Conservation (phyloP, 768 basidiomycete species). For the Trametes meyenii region DNA sequence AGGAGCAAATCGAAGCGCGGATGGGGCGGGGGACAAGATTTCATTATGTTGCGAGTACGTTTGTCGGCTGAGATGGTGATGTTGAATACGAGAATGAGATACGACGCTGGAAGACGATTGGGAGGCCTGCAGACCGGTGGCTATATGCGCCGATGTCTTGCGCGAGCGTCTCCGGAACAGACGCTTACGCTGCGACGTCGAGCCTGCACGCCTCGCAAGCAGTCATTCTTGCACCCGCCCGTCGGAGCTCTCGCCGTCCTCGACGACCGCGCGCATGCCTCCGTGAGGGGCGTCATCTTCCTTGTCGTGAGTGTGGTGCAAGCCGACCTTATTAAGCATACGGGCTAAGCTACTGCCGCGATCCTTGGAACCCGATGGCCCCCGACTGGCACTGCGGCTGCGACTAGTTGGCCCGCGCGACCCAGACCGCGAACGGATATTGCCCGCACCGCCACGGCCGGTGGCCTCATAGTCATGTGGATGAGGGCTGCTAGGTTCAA, state of each 20-base stretch:
- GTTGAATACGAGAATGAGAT: not conserved
- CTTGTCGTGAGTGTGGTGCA: slow-evolving; percentile 10
- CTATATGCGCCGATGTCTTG: not conserved
- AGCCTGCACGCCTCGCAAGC: slow-evolving; percentile 24
- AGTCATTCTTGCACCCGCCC: slow-evolving; percentile 23
- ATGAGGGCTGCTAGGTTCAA: slow-evolving; percentile 19
- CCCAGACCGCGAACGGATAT: slow-evolving; percentile 47
- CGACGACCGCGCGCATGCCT: not conserved
- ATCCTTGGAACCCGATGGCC: slow-evolving; percentile 11
- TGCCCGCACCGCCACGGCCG: slow-evolving; percentile 67
- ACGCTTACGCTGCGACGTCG: slow-evolving; percentile 18
- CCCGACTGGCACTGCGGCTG: slow-evolving; percentile 23
- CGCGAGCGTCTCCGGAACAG: slow-evolving; percentile 17
- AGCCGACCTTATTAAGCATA: slow-evolving; percentile 28
- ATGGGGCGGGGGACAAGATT: slow-evolving; percentile 3
- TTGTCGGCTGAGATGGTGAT: not conserved
- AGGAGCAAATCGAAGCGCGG: slow-evolving; percentile 19
- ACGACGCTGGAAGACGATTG: slow-evolving; percentile 14
- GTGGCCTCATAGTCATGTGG: slow-evolving; percentile 40
- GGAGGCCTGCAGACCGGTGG: slow-evolving; percentile 19
- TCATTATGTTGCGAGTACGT: not conserved
- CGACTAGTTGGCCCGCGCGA: slow-evolving; percentile 32
- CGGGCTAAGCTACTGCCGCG: slow-evolving; percentile 23
- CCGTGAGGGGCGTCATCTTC: not conserved
- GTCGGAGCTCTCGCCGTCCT: not conserved